A percentile compares a stretch with the other conserved stretches of the same genome.
Evolutionary conservation across 2,329 filamentous ascomycete species (phyloP).

Genomic region (Microsporum canis): DNA sequence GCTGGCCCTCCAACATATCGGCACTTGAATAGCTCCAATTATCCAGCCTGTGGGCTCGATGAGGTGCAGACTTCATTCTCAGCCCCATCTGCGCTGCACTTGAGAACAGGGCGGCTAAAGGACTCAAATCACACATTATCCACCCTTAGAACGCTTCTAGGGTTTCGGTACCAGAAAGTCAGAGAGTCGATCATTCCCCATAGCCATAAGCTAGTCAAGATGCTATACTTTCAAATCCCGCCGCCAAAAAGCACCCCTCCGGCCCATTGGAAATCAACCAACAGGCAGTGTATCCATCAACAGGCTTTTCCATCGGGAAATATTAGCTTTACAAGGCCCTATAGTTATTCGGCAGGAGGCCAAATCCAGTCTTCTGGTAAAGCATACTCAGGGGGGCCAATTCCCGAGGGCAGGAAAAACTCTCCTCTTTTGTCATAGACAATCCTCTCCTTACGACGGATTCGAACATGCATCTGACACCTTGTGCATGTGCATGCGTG

Average conservation of each 20-base stretch:
- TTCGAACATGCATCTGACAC: constrained; percentile 1
- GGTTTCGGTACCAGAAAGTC: background rate
- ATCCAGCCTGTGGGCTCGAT: background rate
- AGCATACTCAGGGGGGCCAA: background rate
- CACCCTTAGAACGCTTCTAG: background rate
- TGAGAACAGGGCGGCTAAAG: background rate
- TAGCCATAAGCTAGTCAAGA: background rate
- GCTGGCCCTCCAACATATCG: background rate
- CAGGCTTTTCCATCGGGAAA: background rate
- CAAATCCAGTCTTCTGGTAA: background rate
- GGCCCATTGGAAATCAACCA: background rate
- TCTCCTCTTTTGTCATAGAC: background rate
- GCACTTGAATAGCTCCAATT: background rate
- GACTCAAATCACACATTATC: background rate
- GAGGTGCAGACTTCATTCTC: background rate
- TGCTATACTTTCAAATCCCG: background rate
- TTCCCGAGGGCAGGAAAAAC: background rate
- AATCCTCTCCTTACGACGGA: background rate
- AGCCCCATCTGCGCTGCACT: background rate
- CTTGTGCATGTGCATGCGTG: background rate
- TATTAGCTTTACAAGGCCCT: background rate
- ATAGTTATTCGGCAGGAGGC: background rate
- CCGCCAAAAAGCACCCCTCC: background rate
- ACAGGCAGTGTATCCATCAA: background rate
- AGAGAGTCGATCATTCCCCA: background rate